phyloP scores from a whole-genome alignment of 1,284 basidiomycete species.

The Uromyces viciae-fabae region DNA sequence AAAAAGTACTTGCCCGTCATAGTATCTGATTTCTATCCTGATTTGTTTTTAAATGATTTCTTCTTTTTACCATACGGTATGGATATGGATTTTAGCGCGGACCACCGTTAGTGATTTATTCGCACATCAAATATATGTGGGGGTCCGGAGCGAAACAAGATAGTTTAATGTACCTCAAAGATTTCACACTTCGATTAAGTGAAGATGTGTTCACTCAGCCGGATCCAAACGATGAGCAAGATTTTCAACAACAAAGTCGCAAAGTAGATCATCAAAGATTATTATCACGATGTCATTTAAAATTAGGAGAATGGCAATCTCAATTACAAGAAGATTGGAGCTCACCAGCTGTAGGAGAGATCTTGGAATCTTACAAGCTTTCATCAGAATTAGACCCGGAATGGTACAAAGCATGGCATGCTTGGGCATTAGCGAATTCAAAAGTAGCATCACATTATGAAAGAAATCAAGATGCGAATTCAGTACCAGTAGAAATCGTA shows the following conservation, averaged over 20 bases:
- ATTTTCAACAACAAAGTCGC: constrained; percentile 63
- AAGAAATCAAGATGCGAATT: constrained; percentile 62
- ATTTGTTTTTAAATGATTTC: too few species aligned
- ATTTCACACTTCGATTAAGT: constrained; percentile 73
- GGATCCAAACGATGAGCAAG: constrained; percentile 51
- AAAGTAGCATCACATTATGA: constrained; percentile 86
- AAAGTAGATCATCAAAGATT: constrained; percentile 75
- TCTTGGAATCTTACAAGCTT: constrained; percentile 76
- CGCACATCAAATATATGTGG: constrained; percentile 96
- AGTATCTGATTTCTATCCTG: too few species aligned
- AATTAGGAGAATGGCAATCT: constrained; percentile 89
- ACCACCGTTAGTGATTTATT: constrained; percentile 93
- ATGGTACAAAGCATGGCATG: constrained; percentile 99
- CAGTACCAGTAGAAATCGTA: constrained; percentile 68
- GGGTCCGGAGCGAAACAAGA: constrained; percentile 74
- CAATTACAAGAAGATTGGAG: constrained; percentile 75
- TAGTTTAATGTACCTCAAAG: constrained; percentile 76
- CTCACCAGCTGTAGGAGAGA: constrained; percentile 71
- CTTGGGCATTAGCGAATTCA: constrained; percentile 95
- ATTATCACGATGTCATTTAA: constrained; percentile 94
- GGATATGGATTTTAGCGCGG: constrained; percentile 67
- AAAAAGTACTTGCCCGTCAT: too few species aligned
- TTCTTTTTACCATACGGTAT: neutral
- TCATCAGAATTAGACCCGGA: constrained; percentile 87
- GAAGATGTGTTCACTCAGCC: constrained; percentile 67